These are phyloP conservation scores for Aspergillus sp. DNA, from an alignment of 2,329 filamentous ascomycete genomes.

Conservation along the genomic window DNA sequence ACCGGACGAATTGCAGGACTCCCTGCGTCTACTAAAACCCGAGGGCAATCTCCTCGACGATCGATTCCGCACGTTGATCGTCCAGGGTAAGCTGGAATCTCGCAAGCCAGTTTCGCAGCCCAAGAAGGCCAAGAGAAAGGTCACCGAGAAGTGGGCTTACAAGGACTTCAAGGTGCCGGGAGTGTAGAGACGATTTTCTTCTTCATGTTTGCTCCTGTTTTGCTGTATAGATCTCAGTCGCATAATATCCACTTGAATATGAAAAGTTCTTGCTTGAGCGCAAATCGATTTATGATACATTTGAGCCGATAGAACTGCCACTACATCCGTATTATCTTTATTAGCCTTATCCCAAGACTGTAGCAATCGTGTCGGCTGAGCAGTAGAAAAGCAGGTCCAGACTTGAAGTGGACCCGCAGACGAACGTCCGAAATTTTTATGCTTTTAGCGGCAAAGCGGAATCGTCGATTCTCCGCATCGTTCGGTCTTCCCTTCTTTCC, in stretches of 20 bases:
- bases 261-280: conserved; percentile 1
- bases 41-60: conserved; percentile 96
- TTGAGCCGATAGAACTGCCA: too few relatives aligned
- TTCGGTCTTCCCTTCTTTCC: conserved; percentile 13
- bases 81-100: conserved; percentile 85
- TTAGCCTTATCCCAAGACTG: neutral
- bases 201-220: conserved; percentile 15
- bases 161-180: conserved; percentile 77
- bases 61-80: conserved; percentile 81
- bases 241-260: conserved; percentile 7
- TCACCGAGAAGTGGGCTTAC: conserved; percentile 95
- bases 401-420: conserved; percentile 13
- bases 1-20: conserved; percentile 78
- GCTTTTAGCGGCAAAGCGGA: conserved; percentile 6
- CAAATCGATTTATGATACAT: neutral
- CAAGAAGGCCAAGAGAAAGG: conserved; percentile 76
- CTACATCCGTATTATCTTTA: neutral
- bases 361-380: too few relatives aligned
- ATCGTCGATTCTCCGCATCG: conserved; percentile 14
- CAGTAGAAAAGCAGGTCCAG: conserved; percentile 1
- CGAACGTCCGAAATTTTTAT: conserved; percentile 18
- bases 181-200: conserved; percentile 20
- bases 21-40: conserved; percentile 78
- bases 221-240: conserved; percentile 3
- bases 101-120: conserved; percentile 75